Evolutionary conservation across 148 eudicot species (phyloP).

Genomic region (Rhododendron simsii): DNA sequence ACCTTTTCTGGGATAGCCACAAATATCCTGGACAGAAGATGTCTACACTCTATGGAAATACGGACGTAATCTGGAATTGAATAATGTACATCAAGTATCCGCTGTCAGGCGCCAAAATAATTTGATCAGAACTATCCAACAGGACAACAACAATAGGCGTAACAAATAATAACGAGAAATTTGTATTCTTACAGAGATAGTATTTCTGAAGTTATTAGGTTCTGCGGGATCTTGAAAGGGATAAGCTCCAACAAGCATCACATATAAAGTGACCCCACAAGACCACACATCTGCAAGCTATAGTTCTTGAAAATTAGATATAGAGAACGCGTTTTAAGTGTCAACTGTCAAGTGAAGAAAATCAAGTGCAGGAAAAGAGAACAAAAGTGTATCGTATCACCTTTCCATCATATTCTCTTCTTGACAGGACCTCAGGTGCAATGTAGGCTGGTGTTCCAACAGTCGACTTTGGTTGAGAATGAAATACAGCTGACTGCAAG

Average conservation of each 20-base stretch:
- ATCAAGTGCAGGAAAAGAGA: background rate
- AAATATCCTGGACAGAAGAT: conserved; percentile 70
- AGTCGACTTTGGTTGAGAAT: conserved; percentile 58
- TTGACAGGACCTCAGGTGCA: conserved; percentile 48
- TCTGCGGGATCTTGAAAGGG: conserved; percentile 84
- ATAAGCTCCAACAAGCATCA: conserved; percentile 87
- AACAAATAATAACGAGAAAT: background rate
- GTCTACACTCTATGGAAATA: conserved; percentile 67
- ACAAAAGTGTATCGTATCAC: conserved; percentile 18
- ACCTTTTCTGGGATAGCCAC: conserved; percentile 77
- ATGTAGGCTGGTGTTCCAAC: conserved; percentile 53
- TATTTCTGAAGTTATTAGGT: conserved; percentile 63
- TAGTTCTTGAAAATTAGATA: conserved; percentile 14
- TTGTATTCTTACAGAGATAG: conserved; percentile 47
- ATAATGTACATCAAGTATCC: conserved; percentile 62
- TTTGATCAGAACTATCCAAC: background rate
- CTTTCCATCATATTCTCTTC: conserved; percentile 60
- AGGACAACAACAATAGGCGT: background rate
- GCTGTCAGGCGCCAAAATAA: conserved; percentile 33
- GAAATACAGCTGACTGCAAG: conserved; percentile 46
- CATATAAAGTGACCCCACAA: conserved; percentile 90
- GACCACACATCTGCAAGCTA: conserved; percentile 99
- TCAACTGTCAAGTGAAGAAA: background rate
- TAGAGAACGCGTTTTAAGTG: background rate
- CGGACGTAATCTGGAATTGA: conserved; percentile 49